phyloP scores from a whole-genome alignment of 2,329 filamentous ascomycete species.

The Laburnicola sp. region DNA sequence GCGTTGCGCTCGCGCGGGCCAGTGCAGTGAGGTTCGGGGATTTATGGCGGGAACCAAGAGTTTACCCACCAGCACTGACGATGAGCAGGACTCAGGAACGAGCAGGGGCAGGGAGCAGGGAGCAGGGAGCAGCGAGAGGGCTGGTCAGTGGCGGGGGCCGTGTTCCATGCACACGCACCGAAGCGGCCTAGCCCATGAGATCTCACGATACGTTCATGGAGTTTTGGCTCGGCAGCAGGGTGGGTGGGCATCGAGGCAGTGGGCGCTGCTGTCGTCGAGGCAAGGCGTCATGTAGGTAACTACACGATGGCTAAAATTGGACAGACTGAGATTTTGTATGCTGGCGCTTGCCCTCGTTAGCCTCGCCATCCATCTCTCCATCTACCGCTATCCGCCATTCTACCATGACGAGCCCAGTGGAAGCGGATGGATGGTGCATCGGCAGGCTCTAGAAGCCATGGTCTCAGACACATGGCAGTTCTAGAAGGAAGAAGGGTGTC shows the following conservation, averaged over 20 bases:
- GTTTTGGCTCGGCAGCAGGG: not conserved
- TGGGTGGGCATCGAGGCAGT: not conserved
- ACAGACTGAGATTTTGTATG: not conserved
- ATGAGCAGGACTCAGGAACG: not conserved
- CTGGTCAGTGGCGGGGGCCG: constrained; percentile 8
- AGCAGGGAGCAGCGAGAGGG: not conserved
- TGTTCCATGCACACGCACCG: not conserved
- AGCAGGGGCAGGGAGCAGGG: not conserved
- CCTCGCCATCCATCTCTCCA: too few relatives aligned
- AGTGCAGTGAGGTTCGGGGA: constrained; percentile 12
- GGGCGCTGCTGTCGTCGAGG: not conserved
- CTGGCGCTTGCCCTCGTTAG: too few relatives aligned
- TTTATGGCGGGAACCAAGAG: constrained; percentile 24
- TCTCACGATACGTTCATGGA: constrained; percentile 5
- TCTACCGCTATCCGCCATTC: too few relatives aligned
- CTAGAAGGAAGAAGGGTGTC: too few relatives aligned
- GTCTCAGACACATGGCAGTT: too few relatives aligned
- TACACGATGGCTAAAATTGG: not conserved
- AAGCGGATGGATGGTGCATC: too few relatives aligned
- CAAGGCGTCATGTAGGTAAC: not conserved
- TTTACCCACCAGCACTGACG: constrained; percentile 2
- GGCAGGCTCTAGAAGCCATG: too few relatives aligned
- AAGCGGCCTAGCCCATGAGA: constrained; percentile 4
- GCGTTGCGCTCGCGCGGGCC: constrained; percentile 2
- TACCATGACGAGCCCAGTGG: too few relatives aligned